Percentiles rank a stretch among this genome's conserved stretches.
These are phyloP conservation scores for Cubamyces sp. DNA, from an alignment of 768 basidiomycete species.

Conservation along the genomic window DNA sequence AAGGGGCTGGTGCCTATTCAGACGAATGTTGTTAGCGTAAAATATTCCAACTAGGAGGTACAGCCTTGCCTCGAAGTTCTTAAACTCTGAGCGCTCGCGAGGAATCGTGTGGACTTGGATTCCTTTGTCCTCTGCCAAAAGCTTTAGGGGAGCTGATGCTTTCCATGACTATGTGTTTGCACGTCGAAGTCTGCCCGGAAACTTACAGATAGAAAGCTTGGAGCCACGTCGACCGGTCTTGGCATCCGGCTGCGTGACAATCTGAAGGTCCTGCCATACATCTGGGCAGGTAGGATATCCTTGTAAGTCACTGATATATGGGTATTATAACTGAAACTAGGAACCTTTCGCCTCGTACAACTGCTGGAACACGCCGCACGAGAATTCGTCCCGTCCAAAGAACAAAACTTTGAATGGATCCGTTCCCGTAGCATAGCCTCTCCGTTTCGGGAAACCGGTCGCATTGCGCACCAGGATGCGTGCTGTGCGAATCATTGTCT, in stretches of 20 bases:
- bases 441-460: too few species aligned
- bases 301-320: too few species aligned
- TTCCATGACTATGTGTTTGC: not conserved
- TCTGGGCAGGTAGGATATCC: constrained; percentile 48
- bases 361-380: constrained; percentile 69
- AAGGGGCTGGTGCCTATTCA: constrained; percentile 31
- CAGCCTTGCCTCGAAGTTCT: constrained; percentile 58
- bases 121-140: constrained; percentile 53
- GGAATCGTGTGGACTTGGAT: constrained; percentile 69
- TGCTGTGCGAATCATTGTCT: too few species aligned
- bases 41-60: not conserved
- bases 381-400: constrained; percentile 89
- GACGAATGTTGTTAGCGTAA: not conserved
- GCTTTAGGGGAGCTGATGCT: constrained; percentile 68
- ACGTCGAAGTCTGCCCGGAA: not conserved
- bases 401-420: constrained; percentile 73
- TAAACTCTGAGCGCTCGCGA: constrained; percentile 59
- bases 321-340: too few species aligned
- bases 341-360: constrained; percentile 66
- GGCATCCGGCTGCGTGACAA: constrained; percentile 76
- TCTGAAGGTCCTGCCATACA: constrained; percentile 68
- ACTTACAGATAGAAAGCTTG: constrained; percentile 58
- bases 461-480: too few species aligned
- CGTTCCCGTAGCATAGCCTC: not conserved
- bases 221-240: constrained; percentile 65